These are phyloP conservation scores for Acrocalymma vagum DNA, from an alignment of 2,329 filamentous ascomycete genomes.

Conservation along the genomic window DNA sequence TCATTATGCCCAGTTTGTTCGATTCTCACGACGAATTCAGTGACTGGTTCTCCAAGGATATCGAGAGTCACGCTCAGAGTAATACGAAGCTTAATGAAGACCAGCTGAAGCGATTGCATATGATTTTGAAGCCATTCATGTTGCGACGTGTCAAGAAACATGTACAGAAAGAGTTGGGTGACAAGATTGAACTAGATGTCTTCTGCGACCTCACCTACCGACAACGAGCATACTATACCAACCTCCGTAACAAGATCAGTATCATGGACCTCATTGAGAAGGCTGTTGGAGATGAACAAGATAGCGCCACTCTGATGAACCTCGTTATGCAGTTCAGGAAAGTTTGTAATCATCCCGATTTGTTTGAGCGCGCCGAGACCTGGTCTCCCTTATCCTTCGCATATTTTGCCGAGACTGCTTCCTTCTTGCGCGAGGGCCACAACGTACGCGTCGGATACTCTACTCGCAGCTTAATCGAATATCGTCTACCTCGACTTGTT, in stretches of 20 bases:
- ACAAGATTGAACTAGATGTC: conserved; percentile 97
- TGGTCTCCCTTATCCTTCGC: conserved; percentile 83
- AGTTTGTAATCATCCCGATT: conserved; percentile 97
- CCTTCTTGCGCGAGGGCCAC: conserved; percentile 88
- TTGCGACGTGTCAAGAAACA: conserved; percentile 99
- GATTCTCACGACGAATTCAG: conserved; percentile 93
- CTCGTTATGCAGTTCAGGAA: conserved; percentile 99
- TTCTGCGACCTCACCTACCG: conserved; percentile 98
- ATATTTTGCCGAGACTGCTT: conserved; percentile 94
- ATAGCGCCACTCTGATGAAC: conserved; percentile 97
- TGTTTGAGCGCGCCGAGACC: conserved; percentile 95
- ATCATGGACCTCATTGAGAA: conserved; percentile 99
- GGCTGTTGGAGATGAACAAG: conserved; percentile 91
- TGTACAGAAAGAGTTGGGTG: conserved; percentile 96
- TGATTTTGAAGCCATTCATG: conserved; percentile 99
- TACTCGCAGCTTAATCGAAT: conserved; percentile 85
- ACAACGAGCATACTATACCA: conserved; percentile 91
- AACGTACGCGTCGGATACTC: conserved; percentile 87
- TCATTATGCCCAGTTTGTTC: conserved; percentile 99
- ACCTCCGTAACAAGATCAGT: conserved; percentile 94
- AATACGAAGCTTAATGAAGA: conserved; percentile 99
- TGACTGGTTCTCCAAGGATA: conserved; percentile 95
- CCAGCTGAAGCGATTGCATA: conserved; percentile 93
- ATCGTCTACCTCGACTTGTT: conserved; percentile 81
- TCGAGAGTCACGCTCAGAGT: conserved; percentile 97